phyloP scores from a whole-genome alignment of 495 filamentous ascomycete genomes.

The Penicillium herquei region DNA sequence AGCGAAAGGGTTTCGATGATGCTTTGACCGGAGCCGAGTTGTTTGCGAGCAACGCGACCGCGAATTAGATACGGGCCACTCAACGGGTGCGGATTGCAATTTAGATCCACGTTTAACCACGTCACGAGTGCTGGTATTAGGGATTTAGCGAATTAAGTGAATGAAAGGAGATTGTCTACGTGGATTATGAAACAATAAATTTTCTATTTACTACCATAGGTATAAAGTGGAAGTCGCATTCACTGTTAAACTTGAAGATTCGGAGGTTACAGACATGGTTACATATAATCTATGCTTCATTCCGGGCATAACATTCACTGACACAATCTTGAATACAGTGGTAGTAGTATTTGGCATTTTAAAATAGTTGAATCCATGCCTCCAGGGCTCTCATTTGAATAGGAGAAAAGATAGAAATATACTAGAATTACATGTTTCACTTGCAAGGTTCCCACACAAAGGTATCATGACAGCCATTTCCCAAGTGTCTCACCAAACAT shows the following conservation, averaged over 20 bases:
- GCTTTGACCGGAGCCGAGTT: conserved; percentile 24
- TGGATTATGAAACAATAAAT: too few relatives aligned
- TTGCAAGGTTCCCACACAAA: too few relatives aligned
- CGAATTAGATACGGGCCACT: conserved; percentile 16
- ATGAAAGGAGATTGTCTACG: too few relatives aligned
- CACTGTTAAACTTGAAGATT: background rate
- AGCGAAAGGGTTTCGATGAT: conserved; percentile 22
- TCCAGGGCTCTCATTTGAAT: too few relatives aligned
- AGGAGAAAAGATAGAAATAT: background rate
- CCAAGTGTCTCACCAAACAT: conserved; percentile 54
- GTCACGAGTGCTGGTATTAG: background rate
- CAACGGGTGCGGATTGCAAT: conserved; percentile 4
- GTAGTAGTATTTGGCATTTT: too few relatives aligned
- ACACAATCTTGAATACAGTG: too few relatives aligned
- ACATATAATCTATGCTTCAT: too few relatives aligned
- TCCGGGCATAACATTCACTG: too few relatives aligned
- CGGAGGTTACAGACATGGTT: background rate
- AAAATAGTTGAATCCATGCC: too few relatives aligned
- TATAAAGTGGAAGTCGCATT: too few relatives aligned
- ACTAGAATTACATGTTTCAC: conserved; percentile 1
- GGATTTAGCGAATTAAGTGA: background rate
- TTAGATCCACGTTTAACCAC: background rate
- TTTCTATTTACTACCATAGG: too few relatives aligned
- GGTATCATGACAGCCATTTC: conserved; percentile 39
- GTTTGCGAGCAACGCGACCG: conserved; percentile 34